phyloP scores from a whole-genome alignment of 2,329 filamentous ascomycete species.

The Neofusicoccum cordaticola region DNA sequence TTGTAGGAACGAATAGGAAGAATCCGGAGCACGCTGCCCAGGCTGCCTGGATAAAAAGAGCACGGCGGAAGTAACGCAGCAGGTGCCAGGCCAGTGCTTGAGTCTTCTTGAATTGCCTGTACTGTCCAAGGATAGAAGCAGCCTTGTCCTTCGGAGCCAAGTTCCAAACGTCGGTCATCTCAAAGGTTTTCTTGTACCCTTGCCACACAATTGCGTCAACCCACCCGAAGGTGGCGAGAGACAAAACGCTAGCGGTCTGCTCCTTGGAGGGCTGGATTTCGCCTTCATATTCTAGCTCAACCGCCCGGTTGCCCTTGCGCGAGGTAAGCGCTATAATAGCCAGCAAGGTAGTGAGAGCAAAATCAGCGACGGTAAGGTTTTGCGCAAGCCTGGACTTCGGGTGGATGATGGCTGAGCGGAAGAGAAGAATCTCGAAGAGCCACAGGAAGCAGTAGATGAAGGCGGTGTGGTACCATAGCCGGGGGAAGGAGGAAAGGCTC shows the following conservation, averaged over 20 bases:
- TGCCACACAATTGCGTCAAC: slow-evolving; percentile 84
- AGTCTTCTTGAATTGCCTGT: slow-evolving; percentile 81
- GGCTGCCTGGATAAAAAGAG: slow-evolving; percentile 70
- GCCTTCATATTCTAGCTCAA: slow-evolving; percentile 84
- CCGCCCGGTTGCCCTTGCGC: slow-evolving; percentile 86
- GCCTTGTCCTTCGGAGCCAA: slow-evolving; percentile 85
- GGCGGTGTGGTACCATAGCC: slow-evolving; percentile 91
- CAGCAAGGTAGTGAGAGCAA: slow-evolving; percentile 70
- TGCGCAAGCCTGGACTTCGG: slow-evolving; percentile 63
- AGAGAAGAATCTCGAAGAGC: slow-evolving; percentile 71
- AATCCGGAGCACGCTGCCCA: slow-evolving; percentile 79
- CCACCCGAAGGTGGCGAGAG: slow-evolving; percentile 85
- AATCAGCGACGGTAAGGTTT: slow-evolving; percentile 68
- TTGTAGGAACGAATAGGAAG: slow-evolving; percentile 86
- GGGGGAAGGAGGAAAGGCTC: slow-evolving; percentile 64
- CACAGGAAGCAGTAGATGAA: slow-evolving; percentile 79
- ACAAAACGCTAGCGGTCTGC: slow-evolving; percentile 83
- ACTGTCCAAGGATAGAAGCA: slow-evolving; percentile 72
- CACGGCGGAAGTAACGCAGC: slow-evolving; percentile 76
- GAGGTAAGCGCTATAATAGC: slow-evolving; percentile 75
- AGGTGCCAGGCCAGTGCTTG: slow-evolving; percentile 76
- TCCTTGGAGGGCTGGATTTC: slow-evolving; percentile 84
- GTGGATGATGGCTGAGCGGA: slow-evolving; percentile 83
- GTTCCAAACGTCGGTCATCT: slow-evolving; percentile 89
- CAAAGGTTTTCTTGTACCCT: slow-evolving; percentile 80